Base-by-base conservation (phyloP, 2,329 filamentous ascomycete genomes). In the Trichophyton equinum region DNA sequence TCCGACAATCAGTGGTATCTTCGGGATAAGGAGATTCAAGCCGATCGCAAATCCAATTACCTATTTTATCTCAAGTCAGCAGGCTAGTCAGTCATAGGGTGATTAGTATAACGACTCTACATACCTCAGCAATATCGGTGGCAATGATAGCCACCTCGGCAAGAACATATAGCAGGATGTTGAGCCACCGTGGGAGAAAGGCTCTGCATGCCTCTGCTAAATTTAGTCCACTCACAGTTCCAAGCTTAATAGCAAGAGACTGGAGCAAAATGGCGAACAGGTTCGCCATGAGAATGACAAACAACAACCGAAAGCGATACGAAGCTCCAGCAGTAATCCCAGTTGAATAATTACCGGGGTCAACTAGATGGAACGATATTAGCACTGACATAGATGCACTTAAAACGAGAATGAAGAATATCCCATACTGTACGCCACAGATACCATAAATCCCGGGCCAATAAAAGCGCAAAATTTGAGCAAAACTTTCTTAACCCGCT, bases 61-160 rank as follows among this genome's bases (percentile, higher is more conserved):
- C 78, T 78, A 64, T 55, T 58, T 33, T n/a, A 64, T 55, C 58
- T 33, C 7, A 55, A 62, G 7, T 40, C 40, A 47, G n/a, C 7
- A 6, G 9, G n/a, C 51, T 20, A 1, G 18, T 27, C 33, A 2
- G 27, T 6, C 11, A 51, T 30, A 57, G 60, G 27, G n/a, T 5
- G 49, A 38, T 20, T n/a, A 58, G 22, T 27, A 36, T 1, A 5
- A 7, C 9, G n/a, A 20, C 8, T 20, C 4, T 25, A 65, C 73
- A 65, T 67, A 81, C 81, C 73, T 88, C 85, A 61, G 85, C 85
- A 64, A 88, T 83, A 69, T 88, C 85, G 0, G 85, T 88, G 0
- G 85, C 85, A 59, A 88, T 83, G 61, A 88, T 88, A 62, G 85
- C 85, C 3, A 79, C 74, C 70, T 88, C 85, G 1, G 85, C 81